Evolutionary conservation across 2,329 filamentous ascomycete genomes (phyloP), one percentile per base, ranked within the genome.

Genomic region (Emericellopsis cladophorae): DNA sequence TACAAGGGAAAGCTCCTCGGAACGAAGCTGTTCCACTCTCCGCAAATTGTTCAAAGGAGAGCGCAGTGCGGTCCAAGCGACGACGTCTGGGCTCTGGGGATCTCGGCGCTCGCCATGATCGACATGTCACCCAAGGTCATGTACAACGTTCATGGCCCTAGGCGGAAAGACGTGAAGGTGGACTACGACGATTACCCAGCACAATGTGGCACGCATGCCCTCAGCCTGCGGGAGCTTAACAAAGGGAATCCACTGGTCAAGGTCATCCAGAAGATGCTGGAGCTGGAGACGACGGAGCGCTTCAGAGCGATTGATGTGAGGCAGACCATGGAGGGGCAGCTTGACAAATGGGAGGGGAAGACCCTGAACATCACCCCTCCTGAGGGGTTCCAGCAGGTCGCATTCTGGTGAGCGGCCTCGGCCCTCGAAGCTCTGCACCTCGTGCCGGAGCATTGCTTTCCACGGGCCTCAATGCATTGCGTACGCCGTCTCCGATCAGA

Each of bases 21-120:
- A n/a, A 58, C 56, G 4, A 40, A 41, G 22, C 34, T 46, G 1
- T 60, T 50, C 44, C 54, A 51, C 46, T 58, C 57, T 7, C 57
- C 57, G 1, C 45, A 57, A 36, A 50, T 58, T n/a, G 44, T 45
- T 22, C 43, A 40, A 15, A 14, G 41, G 9, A 33, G 42, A 6
- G 37, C 42, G 14, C 49, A 55, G 32, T 32, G 26, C 5, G 55
- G 56, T 1, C 44, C 45, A 11, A 48, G 46, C 7, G 57, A 60
- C 31, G 57, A 60, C n/a, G 48, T 59, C 5, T 60, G 57, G 57
- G 57, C 57, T 5, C 43, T 60, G 7, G 57, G 57, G 0, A 43
- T 59, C 14, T 51, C 54, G 4, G 36, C 56, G 16, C 48, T 59
- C 11, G 51, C 48, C 2, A 54, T 59, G 55, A 45, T 57, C 40